Evolutionary conservation across 2,329 filamentous ascomycete species (phyloP).

Genomic region (Trichoderma citrinoviride): DNA sequence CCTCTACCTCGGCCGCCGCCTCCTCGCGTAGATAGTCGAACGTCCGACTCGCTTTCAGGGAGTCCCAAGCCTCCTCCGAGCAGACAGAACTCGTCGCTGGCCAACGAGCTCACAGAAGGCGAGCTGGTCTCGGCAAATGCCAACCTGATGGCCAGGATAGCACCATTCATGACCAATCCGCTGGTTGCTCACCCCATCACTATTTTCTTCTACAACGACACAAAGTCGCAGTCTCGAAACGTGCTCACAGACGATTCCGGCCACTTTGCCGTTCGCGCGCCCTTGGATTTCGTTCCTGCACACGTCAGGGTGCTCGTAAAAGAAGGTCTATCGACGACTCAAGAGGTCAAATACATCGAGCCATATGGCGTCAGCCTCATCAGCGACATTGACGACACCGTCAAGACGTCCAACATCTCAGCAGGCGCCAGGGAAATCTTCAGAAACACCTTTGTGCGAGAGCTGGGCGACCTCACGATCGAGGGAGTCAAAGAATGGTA

Average conservation of each 20-base stretch:
- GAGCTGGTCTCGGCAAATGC: slow-evolving; percentile 79
- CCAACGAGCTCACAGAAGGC: slow-evolving; percentile 65
- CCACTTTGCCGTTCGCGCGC: slow-evolving; percentile 78
- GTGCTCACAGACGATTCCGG: slow-evolving; percentile 84
- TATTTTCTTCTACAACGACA: slow-evolving; percentile 91
- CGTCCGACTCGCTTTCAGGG: slow-evolving; percentile 41
- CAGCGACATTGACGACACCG: slow-evolving; percentile 95
- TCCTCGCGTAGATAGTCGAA: slow-evolving; percentile 21
- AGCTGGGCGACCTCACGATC: slow-evolving; percentile 76
- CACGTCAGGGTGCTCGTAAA: slow-evolving; percentile 84
- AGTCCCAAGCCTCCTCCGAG: slow-evolving; percentile 44
- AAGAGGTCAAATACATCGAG: slow-evolving; percentile 74
- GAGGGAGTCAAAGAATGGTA: slow-evolving; percentile 93
- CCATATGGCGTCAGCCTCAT: slow-evolving; percentile 84
- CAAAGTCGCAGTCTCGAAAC: slow-evolving; percentile 76
- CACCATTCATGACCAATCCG: slow-evolving; percentile 86
- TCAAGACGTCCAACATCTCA: slow-evolving; percentile 91
- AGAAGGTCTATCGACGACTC: slow-evolving; percentile 77
- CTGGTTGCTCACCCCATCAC: slow-evolving; percentile 76
- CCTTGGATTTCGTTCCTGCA: slow-evolving; percentile 86
- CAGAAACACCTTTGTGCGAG: slow-evolving; percentile 89
- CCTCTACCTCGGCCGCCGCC: neutral
- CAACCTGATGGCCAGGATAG: slow-evolving; percentile 82
- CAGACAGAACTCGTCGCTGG: slow-evolving; percentile 37
- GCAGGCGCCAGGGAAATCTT: slow-evolving; percentile 91